Percentiles rank a stretch among this genome's conserved stretches.
Evolutionary conservation across 192 early-diverging fungal genomes (phyloP).

Genomic region (Mortierella hygrophila): DNA sequence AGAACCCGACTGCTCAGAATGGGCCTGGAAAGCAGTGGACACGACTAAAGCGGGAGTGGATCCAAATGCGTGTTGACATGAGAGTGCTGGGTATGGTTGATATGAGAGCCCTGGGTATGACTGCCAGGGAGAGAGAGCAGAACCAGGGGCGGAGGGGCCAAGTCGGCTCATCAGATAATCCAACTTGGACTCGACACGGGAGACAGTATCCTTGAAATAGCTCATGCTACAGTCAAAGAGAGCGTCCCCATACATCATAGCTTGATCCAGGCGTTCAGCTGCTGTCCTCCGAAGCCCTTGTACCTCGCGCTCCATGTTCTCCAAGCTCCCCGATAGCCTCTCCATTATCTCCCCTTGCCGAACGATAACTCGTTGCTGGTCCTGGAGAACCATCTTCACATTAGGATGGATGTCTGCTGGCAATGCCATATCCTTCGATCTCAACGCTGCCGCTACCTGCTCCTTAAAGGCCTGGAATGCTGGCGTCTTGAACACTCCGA

Average conservation of each 20-base stretch:
- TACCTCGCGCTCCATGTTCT: neutral
- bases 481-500: neutral
- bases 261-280: constrained; percentile 8
- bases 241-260: neutral
- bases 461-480: neutral
- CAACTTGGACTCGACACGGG: neutral
- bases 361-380: neutral
- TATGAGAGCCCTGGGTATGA: too few relatives aligned
- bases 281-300: neutral
- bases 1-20: too few relatives aligned
- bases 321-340: neutral
- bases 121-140: neutral
- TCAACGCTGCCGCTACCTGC: neutral
- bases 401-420: neutral
- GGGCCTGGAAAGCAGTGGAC: too few relatives aligned
- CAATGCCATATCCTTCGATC: neutral
- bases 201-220: neutral
- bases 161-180: neutral
- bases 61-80: too few relatives aligned
- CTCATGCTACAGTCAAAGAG: neutral
- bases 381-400: neutral
- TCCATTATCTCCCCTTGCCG: constrained; percentile 6
- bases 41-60: too few relatives aligned
- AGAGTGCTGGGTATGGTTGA: too few relatives aligned
- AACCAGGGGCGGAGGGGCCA: too few relatives aligned